Evolutionary conservation across 768 basidiomycete genomes (phyloP).

Genomic region (Leccinum arenicola): DNA sequence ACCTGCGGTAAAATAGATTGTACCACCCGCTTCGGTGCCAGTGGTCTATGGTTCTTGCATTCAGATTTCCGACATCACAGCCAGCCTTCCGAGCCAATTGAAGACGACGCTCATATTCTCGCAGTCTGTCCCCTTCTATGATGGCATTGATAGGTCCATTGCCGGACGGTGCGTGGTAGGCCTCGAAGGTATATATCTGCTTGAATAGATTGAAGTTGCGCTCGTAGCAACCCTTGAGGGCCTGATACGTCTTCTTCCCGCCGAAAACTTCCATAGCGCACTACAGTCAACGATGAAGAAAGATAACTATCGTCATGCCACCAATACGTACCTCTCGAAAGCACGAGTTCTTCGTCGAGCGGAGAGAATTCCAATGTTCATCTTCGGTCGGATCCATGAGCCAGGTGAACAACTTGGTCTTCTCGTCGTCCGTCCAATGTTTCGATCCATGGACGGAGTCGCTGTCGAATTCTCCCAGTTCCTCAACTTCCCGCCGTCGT

Average conservation of each 20-base stretch:
- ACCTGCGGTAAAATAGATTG: slow-evolving; percentile 68
- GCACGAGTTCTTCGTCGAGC: slow-evolving; percentile 80
- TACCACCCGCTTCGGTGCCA: slow-evolving; percentile 83
- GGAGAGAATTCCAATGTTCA: slow-evolving; percentile 75
- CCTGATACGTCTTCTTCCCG: slow-evolving; percentile 78
- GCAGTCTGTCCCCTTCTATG: slow-evolving; percentile 60
- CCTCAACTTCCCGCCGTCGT: slow-evolving; percentile 31
- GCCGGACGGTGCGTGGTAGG: slow-evolving; percentile 36
- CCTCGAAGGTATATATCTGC: slow-evolving; percentile 74
- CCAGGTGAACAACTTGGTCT: slow-evolving; percentile 74
- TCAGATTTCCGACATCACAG: slow-evolving; percentile 72
- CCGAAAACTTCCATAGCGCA: slow-evolving; percentile 71
- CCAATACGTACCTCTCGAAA: slow-evolving; percentile 59
- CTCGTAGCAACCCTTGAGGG: slow-evolving; percentile 82
- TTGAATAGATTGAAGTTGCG: slow-evolving; percentile 84
- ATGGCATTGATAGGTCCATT: slow-evolving; percentile 39
- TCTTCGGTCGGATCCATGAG: slow-evolving; percentile 70
- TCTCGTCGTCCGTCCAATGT: slow-evolving; percentile 85
- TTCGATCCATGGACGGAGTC: slow-evolving; percentile 62
- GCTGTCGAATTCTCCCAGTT: slow-evolving; percentile 27
- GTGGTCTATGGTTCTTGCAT: slow-evolving; percentile 70
- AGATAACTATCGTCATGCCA: background rate
- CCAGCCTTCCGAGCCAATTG: slow-evolving; percentile 61
- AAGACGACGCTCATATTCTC: slow-evolving; percentile 72
- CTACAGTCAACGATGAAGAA: slow-evolving; percentile 34